Conservation (phyloP, 352 stramenopile species). For the Globisporangium irregulare region DNA sequence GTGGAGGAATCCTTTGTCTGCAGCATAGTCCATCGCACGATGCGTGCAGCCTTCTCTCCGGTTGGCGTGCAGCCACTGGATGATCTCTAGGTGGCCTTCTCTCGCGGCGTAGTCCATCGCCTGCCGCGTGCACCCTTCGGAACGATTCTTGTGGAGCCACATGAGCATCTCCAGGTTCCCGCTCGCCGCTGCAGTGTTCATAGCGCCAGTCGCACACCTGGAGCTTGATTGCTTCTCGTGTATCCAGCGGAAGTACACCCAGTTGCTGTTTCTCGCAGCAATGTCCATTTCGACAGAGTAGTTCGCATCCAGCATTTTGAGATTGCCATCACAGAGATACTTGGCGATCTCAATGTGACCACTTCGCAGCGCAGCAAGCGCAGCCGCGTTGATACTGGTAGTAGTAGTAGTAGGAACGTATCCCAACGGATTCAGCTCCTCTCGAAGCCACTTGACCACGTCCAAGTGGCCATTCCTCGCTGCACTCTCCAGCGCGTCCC, state of each 20-base stretch:
- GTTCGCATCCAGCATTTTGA: neutral
- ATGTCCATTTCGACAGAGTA: neutral
- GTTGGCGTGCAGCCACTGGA: slow-evolving; percentile 9
- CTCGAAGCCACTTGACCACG: neutral
- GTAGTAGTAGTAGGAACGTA: neutral
- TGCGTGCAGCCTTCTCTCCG: neutral
- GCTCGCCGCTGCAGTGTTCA: neutral
- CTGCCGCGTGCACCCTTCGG: neutral
- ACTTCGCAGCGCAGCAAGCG: neutral
- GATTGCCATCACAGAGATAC: neutral
- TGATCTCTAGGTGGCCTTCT: neutral
- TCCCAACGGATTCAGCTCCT: neutral
- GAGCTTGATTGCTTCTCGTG: neutral
- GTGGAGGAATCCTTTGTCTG: neutral
- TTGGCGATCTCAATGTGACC: neutral
- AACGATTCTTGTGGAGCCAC: slow-evolving; percentile 1
- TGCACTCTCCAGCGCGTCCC: neutral
- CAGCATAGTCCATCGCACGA: slow-evolving; percentile 3
- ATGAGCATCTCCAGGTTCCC: neutral
- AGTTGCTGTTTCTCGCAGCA: neutral
- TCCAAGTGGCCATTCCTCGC: neutral
- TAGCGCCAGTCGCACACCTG: neutral
- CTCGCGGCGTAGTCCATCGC: slow-evolving; percentile 5
- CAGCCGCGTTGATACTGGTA: neutral
- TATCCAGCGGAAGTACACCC: neutral